These are phyloP conservation scores for Epichloe baconii DNA, from an alignment of 2,329 filamentous ascomycete genomes.

Conservation along the genomic window DNA sequence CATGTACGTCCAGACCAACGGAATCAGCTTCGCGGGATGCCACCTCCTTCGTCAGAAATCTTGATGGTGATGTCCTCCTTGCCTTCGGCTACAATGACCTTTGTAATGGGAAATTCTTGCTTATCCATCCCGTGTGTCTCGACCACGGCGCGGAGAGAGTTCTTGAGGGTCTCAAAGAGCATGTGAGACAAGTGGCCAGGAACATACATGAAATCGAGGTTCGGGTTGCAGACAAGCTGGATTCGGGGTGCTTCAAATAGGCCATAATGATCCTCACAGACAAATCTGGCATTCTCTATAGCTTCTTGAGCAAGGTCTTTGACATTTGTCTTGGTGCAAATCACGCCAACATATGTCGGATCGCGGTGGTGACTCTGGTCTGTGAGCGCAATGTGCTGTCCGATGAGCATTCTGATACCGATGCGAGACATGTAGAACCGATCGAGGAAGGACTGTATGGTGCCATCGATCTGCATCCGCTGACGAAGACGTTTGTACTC, in stretches of 20 bases:
- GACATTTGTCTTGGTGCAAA: constrained; percentile 97
- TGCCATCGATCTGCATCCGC: constrained; percentile 95
- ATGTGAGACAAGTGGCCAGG: constrained; percentile 98
- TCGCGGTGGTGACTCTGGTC: constrained; percentile 84
- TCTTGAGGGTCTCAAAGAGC: constrained; percentile 98
- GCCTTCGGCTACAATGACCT: constrained; percentile 94
- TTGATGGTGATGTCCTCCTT: constrained; percentile 99
- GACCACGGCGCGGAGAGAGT: constrained; percentile 91
- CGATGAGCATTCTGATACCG: constrained; percentile 97
- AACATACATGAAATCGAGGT: constrained; percentile 98
- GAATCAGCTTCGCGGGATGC: constrained; percentile 87
- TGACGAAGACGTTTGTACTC: constrained; percentile 96
- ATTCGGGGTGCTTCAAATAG: constrained; percentile 94
- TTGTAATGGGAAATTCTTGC: constrained; percentile 86
- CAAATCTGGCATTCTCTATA: constrained; percentile 97
- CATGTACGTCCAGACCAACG: constrained; percentile 99
- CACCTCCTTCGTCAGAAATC: constrained; percentile 90
- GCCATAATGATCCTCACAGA: constrained; percentile 97
- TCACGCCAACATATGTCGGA: constrained; percentile 93
- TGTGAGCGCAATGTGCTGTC: constrained; percentile 92
- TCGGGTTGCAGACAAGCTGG: constrained; percentile 86
- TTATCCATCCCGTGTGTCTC: constrained; percentile 91
- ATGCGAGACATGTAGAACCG: constrained; percentile 99
- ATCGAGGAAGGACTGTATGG: constrained; percentile 94
- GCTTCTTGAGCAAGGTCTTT: constrained; percentile 89